These are phyloP conservation scores for Eimeria acervulina DNA, from an alignment of 169 alveolate species.

Conservation along the genomic window DNA sequence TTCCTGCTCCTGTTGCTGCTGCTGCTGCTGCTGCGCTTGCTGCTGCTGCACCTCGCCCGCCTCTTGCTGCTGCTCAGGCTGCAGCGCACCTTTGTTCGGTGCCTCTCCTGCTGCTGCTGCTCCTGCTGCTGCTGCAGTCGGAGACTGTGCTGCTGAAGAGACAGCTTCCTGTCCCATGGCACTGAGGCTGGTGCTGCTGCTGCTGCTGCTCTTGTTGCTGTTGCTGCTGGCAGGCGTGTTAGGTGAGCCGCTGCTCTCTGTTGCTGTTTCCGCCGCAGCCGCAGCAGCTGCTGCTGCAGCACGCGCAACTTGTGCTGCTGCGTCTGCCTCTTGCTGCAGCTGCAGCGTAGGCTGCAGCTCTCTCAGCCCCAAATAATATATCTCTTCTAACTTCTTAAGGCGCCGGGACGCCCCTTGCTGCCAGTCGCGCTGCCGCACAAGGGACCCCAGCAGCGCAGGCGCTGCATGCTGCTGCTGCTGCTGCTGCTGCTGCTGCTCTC, in stretches of 20 bases:
- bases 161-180: background rate
- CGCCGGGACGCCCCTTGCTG: slow-evolving; percentile 54
- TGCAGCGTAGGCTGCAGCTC: slow-evolving; percentile 49
- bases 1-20: background rate
- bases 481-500: slow-evolving; percentile 4
- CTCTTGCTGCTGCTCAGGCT: background rate
- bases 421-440: slow-evolving; percentile 76
- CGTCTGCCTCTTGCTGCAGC: slow-evolving; percentile 39
- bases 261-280: slow-evolving; percentile 20
- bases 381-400: slow-evolving; percentile 36
- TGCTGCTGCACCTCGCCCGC: too few relatives aligned
- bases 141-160: background rate
- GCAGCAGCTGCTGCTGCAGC: background rate
- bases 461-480: slow-evolving; percentile 39
- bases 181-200: background rate
- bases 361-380: slow-evolving; percentile 37
- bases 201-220: slow-evolving; percentile 42
- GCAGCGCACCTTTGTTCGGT: background rate
- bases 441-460: slow-evolving; percentile 61
- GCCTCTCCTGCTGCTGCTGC: slow-evolving; percentile 12
- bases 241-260: background rate
- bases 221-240: background rate
- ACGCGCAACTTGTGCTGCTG: background rate
- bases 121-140: background rate
- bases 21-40: background rate